These are phyloP conservation scores for Lepidium campestre DNA, from an alignment of 441 rosid genomes.

Conservation along the genomic window DNA sequence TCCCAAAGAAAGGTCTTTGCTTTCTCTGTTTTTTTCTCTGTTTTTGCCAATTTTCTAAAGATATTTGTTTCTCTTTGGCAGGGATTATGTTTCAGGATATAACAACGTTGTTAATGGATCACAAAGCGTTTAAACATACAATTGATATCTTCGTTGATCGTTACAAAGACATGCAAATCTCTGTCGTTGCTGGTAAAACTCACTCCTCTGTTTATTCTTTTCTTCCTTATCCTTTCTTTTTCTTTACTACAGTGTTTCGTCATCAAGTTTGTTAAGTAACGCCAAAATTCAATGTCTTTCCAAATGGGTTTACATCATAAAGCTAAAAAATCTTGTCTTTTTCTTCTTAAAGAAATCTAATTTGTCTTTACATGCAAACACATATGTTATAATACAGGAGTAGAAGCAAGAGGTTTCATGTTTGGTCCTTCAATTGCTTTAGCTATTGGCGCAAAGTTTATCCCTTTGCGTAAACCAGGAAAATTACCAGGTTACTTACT, in stretches of 20 bases:
- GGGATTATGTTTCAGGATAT: slow-evolving; percentile 99
- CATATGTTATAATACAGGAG: slow-evolving; percentile 37
- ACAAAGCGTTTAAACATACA: slow-evolving; percentile 79
- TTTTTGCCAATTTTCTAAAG: background rate
- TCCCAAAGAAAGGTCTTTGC: slow-evolving; percentile 75
- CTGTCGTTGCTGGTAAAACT: slow-evolving; percentile 85
- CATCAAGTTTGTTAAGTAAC: slow-evolving; percentile 20
- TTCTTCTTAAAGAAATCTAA: background rate
- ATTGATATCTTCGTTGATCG: slow-evolving; percentile 97
- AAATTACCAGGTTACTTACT: slow-evolving; percentile 63
- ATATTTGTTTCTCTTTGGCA: slow-evolving; percentile 6
- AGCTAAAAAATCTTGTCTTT: background rate
- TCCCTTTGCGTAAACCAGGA: slow-evolving; percentile 84
- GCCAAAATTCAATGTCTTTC: background rate
- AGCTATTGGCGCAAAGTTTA: slow-evolving; percentile 92
- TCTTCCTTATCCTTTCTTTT: background rate
- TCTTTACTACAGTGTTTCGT: slow-evolving; percentile 13
- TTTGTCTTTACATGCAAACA: background rate
- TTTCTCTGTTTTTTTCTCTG: background rate
- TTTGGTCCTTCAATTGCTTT: slow-evolving; percentile 89
- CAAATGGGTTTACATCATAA: slow-evolving; percentile 9
- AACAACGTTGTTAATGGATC: slow-evolving; percentile 82
- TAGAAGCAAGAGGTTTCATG: slow-evolving; percentile 95
- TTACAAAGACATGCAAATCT: slow-evolving; percentile 76
- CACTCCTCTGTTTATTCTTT: background rate